phyloP scores from a whole-genome alignment of 2,329 filamentous ascomycete genomes.

The Dactylella cylindrospora region DNA sequence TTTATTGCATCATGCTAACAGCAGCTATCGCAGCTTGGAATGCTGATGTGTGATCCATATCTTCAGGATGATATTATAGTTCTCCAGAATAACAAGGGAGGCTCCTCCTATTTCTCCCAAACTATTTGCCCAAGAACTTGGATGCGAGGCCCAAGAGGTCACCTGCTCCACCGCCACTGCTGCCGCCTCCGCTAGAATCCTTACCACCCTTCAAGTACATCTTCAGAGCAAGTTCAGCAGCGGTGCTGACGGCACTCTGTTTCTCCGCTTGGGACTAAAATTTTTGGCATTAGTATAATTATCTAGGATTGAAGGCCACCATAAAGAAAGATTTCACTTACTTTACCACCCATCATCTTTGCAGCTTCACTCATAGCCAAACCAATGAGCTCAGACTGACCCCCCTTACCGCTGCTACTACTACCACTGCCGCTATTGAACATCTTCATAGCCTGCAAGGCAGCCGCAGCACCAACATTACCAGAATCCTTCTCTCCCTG shows the following conservation, averaged over 20 bases:
- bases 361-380: conserved; percentile 85
- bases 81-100: too few species aligned
- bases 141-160: conserved; percentile 24
- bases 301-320: neutral
- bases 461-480: conserved; percentile 70
- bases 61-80: too few species aligned
- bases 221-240: conserved; percentile 45
- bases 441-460: conserved; percentile 78
- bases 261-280: conserved; percentile 37
- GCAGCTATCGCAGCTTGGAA: too few species aligned
- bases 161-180: conserved; percentile 13
- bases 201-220: conserved; percentile 46
- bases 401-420: conserved; percentile 54
- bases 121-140: conserved; percentile 21
- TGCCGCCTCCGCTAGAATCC: conserved; percentile 20
- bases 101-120: too few species aligned
- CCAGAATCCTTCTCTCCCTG: conserved; percentile 56
- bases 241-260: conserved; percentile 40
- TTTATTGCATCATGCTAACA: too few species aligned
- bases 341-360: conserved; percentile 69
- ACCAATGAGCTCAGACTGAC: conserved; percentile 78
- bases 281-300: neutral
- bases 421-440: conserved; percentile 64
- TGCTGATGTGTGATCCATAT: too few species aligned
- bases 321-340: conserved; percentile 53